Evolutionary conservation across 768 basidiomycete species (phyloP), one percentile per base, ranked within the genome.

Genomic region (Clitopilus passeckerianus): DNA sequence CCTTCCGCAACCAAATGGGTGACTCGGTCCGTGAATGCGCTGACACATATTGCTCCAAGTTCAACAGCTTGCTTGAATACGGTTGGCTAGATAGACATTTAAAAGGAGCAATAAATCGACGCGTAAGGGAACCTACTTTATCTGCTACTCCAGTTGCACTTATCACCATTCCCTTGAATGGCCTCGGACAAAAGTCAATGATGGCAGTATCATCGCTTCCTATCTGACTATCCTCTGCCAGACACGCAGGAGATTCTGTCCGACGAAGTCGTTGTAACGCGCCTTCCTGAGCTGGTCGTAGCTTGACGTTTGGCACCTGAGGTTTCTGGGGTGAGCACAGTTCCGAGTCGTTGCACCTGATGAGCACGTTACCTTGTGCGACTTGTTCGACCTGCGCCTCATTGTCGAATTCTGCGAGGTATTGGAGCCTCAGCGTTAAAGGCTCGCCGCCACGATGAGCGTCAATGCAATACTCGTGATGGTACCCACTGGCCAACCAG

Each of bases 1-100:
- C 77, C 79, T n/a, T 72, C 74, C 0, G 94, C 92, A 43, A 98
- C 78, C 20, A 98, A 80, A 75, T 96, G 94, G 0, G 93, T 95
- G n/a, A 91, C 89, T 52, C 78, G 78, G 68, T 93, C 89, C 0
- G 93, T 98, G 62, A 96, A 86, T 54, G 91, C 87, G 33, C 74
- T 81, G 15, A 83, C 79, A 46, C 83, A 78, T 3, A 72, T 73
- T 24, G 92, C 95, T 10, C 95, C 95, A 14, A 97, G 86, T 64
- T 94, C 89, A 22, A 83, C 74, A 0, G 91, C 92, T 66, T 90
- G 83, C 60, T 85, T 86, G 68, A 91, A 91, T 34, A 95, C 63
- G 1, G 80, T 79, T 0, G 84, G 79, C 93, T 95, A 61, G 3
- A 20, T 30, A 52, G 16, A 58, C 46, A 27, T 50, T n/a, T 59